Base-by-base conservation (phyloP, 2,329 filamentous ascomycete species). In the Botrytis aclada region DNA sequence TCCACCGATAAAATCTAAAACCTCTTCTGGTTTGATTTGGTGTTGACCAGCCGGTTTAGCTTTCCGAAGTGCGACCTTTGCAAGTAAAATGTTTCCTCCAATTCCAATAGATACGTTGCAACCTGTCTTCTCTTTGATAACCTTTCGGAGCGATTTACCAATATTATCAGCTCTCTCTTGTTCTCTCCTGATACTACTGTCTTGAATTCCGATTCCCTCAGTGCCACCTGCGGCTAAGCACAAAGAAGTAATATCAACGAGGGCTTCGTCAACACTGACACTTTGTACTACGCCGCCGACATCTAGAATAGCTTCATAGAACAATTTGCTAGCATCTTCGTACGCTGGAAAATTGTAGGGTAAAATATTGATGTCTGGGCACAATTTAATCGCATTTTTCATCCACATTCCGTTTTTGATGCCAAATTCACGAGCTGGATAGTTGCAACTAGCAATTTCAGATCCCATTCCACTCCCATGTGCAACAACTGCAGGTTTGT, bases 351-450 rank as follows among this genome's bases (percentile, higher is more conserved):
- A 99, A 79, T 99, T 95, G 78, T 99, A 99, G 0, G 95, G 93
- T n/a, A 99, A 81, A 2, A 98, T 90, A 77, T 97, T 94, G 29
- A 99, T 85, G 34, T 94, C 89, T 0, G 95, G 91, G 79, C 94
- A 99, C 29, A 96, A 82, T 77, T 96, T 91, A 74, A 92, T 86
- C 0, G 96, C 96, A 47, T 88, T 87, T 81, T 95, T 97, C 95
- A 99, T 98, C 96, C 97, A 99, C 96, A 98, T 99, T 54, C 97
- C 97, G 77, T 99, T 99, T 80, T 95, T 97, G 71, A 99, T 87
- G 1, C 95, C 95, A 77, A 91, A 96, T 45, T 88, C 87, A 54
- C 96, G 89, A 10, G 97, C 96, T 32, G 92, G 90, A 80, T 99
- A 99, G 79, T 99, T 99, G 83, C 96, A 99, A 76, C 95, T 98